Evolutionary conservation across 2,329 filamentous ascomycete genomes (phyloP).

Genomic region (Cryphonectria carpinicola): DNA sequence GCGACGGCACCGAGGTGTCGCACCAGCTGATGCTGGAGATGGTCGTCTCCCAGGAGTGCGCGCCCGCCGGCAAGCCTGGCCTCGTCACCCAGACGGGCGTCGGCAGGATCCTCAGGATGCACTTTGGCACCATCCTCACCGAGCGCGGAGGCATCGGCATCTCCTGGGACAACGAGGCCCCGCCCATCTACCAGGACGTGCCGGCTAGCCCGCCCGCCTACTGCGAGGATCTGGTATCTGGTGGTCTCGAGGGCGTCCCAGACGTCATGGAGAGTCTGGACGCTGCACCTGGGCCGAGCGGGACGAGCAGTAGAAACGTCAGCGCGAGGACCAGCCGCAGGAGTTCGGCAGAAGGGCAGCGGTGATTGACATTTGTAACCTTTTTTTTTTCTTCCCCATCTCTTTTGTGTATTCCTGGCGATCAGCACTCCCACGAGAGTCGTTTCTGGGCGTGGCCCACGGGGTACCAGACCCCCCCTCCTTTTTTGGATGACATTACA

Average conservation of each 20-base stretch:
- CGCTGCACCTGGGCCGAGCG: conserved; percentile 17
- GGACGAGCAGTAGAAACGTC: conserved; percentile 19
- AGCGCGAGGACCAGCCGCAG: conserved; percentile 15
- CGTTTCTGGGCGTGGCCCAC: background rate
- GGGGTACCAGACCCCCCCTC: background rate
- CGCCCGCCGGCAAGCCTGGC: conserved; percentile 67
- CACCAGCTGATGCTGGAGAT: conserved; percentile 91
- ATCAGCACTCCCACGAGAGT: background rate
- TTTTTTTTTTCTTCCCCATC: background rate
- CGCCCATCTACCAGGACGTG: conserved; percentile 92
- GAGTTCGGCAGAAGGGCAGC: conserved; percentile 18
- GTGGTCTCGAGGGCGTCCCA: conserved; percentile 36
- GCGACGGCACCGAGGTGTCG: conserved; percentile 75
- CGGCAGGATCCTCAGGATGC: conserved; percentile 88
- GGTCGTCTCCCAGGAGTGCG: conserved; percentile 91
- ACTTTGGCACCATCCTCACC: conserved; percentile 82
- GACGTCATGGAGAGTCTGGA: conserved; percentile 46
- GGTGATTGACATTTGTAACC: background rate
- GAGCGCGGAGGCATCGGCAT: conserved; percentile 86
- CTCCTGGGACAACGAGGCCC: conserved; percentile 95
- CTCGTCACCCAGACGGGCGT: conserved; percentile 85
- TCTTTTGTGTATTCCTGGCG: background rate
- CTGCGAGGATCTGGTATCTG: conserved; percentile 42
- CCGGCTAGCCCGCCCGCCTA: conserved; percentile 82
- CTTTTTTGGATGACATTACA: background rate